Base-by-base conservation (phyloP, 2,329 filamentous ascomycete genomes). In the Emericellopsis cladophorae region DNA sequence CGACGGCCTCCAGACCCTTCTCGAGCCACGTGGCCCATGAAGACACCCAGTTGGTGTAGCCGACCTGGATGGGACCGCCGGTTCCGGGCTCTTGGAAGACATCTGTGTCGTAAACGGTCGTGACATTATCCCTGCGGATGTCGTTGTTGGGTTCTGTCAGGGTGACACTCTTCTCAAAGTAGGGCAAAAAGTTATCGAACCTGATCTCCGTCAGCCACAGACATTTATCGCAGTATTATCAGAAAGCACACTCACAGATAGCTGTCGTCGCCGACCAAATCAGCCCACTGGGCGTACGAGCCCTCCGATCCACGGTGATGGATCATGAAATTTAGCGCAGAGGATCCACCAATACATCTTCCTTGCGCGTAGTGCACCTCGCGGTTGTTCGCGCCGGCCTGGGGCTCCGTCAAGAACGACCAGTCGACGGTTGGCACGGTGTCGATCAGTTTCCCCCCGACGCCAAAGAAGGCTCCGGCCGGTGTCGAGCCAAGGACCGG, bases 261-360 rank as follows among this genome's bases (percentile, higher is more conserved):
- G 35, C 48, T 50, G 9, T 55, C 51, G n/a, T 57, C 53, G 7
- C 51, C 48, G 14, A 56, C 54, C 7, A 48, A 45, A 1, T 50
- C 42, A 1, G 55, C 54, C 55, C 55, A 57, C 23, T 41, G 44
- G 2, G 50, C 43, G 40, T 50, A 56, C 8, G 60, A 52, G 7
- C 59, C 56, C 2, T 43, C 50, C 2, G 58, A 51, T 1, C 55
- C 53, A 15, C 60, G 49, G 35, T 61, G 51, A 5, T 56, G 53
- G 15, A 60, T 53, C 51, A 61, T 50, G 15, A 55, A 60, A 42
- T 62, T 62, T 7, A 60, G 51, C 8, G 58, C 55, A 1, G 58
- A 61, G 2, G 57, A 56, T 8, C 63, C 62, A 16, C 62, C 63
- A 0, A 66, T 49, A 0, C 50, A 55, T 38, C 60, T 64, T 2